Percentiles rank a stretch among this genome's conserved stretches.
These are phyloP conservation scores for Solanum acaule DNA, from an alignment of 257 asterid species.

Conservation along the genomic window DNA sequence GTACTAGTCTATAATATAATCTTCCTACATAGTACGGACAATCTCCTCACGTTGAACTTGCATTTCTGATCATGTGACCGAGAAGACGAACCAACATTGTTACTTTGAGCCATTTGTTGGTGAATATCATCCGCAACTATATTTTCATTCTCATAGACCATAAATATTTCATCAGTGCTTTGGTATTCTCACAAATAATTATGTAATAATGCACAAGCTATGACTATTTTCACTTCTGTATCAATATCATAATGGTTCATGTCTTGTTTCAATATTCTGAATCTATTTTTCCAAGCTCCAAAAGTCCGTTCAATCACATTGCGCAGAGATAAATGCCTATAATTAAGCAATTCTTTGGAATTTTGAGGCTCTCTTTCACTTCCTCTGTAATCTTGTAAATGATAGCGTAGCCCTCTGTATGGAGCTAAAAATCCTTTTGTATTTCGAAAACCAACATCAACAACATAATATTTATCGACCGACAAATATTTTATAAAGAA, in stretches of 20 bases:
- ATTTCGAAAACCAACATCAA: background rate
- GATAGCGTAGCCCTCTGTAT: background rate
- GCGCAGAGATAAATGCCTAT: background rate
- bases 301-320: too few relatives aligned
- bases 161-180: background rate
- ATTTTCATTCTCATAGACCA: background rate
- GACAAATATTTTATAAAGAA: background rate
- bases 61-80: background rate
- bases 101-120: background rate
- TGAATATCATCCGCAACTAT: too few relatives aligned
- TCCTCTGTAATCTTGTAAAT: background rate
- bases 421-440: background rate
- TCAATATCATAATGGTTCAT: background rate
- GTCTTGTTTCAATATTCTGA: background rate
- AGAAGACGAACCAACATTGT: background rate
- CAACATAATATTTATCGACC: background rate
- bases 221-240: background rate
- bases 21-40: background rate
- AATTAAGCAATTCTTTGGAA: too few relatives aligned
- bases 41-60: background rate
- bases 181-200: background rate
- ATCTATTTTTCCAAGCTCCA: background rate
- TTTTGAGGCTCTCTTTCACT: background rate
- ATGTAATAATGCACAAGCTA: background rate
- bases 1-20: background rate